Evolutionary conservation across 2,329 filamentous ascomycete species (phyloP).

Genomic region (Hymenoscyphus scutula): DNA sequence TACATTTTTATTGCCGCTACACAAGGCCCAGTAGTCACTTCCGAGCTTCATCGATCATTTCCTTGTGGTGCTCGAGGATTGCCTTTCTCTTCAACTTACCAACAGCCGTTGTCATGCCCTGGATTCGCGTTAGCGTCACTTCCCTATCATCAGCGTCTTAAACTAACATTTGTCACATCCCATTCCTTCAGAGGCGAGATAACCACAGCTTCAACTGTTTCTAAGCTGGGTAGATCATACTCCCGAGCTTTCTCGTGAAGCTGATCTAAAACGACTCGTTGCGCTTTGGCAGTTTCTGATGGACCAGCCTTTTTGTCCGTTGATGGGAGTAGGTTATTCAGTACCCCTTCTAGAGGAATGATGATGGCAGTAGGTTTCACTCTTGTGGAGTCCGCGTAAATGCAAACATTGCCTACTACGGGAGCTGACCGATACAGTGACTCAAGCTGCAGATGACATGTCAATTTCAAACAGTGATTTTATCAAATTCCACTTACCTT

Average conservation of each 20-base stretch:
- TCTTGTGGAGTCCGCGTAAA: conserved; percentile 72
- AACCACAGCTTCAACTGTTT: conserved; percentile 72
- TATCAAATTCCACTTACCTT: conserved; percentile 45
- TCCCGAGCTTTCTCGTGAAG: conserved; percentile 62
- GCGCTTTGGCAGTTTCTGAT: conserved; percentile 55
- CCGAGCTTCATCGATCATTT: conserved; percentile 13
- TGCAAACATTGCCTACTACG: conserved; percentile 80
- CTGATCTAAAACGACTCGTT: conserved; percentile 59
- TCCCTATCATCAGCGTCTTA: not conserved
- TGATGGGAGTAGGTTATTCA: conserved; percentile 50
- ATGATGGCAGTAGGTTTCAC: conserved; percentile 79
- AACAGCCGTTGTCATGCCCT: conserved; percentile 22
- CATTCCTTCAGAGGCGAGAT: conserved; percentile 77
- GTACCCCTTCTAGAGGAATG: conserved; percentile 58
- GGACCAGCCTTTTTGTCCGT: not conserved
- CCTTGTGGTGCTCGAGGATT: conserved; percentile 16
- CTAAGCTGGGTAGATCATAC: conserved; percentile 67
- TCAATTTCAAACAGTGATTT: conserved; percentile 21
- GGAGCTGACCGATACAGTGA: conserved; percentile 76
- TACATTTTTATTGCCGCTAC: not conserved
- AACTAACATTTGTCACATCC: conserved; percentile 54
- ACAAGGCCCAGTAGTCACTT: not conserved
- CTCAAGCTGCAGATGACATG: conserved; percentile 57
- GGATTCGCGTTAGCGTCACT: not conserved
- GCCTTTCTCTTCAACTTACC: conserved; percentile 23